Percentiles rank a stretch among this genome's conserved stretches.
Evolutionary conservation across 2,329 filamentous ascomycete genomes (phyloP).

Genomic region (Fusarium gaditjirri): DNA sequence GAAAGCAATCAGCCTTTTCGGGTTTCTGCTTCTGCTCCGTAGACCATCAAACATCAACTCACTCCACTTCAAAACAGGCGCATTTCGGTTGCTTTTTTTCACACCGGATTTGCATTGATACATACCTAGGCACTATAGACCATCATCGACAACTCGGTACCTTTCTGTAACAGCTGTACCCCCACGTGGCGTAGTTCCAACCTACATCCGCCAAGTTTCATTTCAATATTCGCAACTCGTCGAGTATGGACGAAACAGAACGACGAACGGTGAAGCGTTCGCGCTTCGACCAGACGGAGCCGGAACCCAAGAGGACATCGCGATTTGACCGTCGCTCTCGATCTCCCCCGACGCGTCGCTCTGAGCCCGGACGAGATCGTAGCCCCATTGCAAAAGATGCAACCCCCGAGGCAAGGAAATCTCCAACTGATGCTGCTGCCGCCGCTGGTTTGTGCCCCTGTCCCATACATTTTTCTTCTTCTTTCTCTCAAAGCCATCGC

Average conservation of each 20-base stretch:
- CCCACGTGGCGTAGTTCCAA: not conserved
- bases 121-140: not conserved
- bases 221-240: conserved; percentile 9
- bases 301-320: conserved; percentile 78
- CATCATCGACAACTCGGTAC: not conserved
- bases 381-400: conserved; percentile 73
- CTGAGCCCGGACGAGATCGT: conserved; percentile 77
- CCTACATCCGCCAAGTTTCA: not conserved
- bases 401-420: conserved; percentile 59
- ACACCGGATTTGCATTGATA: conserved; percentile 5
- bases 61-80: conserved; percentile 35
- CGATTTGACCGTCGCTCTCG: conserved; percentile 93
- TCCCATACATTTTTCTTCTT: not conserved
- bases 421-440: conserved; percentile 74
- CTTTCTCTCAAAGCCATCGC: not conserved
- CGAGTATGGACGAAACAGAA: conserved; percentile 77
- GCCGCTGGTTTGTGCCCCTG: conserved; percentile 72
- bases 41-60: not conserved
- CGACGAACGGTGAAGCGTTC: conserved; percentile 81
- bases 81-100: conserved; percentile 31
- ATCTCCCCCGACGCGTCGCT: conserved; percentile 75
- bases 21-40: conserved; percentile 11
- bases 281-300: conserved; percentile 92
- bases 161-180: not conserved
- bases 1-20: conserved; percentile 24